Percentiles rank a stretch among this genome's conserved stretches.
These are phyloP conservation scores for Brassica incana DNA, from an alignment of 345 rosid species.

Conservation along the genomic window DNA sequence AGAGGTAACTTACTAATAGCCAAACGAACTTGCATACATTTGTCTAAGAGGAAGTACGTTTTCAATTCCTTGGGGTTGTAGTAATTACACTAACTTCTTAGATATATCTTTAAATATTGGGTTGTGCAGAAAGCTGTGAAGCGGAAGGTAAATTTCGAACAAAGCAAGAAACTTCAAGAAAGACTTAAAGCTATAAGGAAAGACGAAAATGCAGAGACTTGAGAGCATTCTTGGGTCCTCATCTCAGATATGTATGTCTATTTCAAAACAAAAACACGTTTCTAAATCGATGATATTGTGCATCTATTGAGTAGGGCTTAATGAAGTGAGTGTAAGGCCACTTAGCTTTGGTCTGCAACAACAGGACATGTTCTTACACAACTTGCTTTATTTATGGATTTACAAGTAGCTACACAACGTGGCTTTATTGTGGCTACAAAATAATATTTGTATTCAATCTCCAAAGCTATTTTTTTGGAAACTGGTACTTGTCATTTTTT, in stretches of 20 bases:
- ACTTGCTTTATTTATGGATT: neutral
- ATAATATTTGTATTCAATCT: neutral
- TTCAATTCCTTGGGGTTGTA: neutral
- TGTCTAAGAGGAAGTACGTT: neutral
- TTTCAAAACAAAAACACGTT: neutral
- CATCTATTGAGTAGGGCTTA: neutral
- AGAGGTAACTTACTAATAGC: constrained; percentile 51
- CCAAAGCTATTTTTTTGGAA: neutral
- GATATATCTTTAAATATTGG: neutral
- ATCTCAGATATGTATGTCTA: neutral
- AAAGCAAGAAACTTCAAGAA: constrained; percentile 54
- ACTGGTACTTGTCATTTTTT: neutral
- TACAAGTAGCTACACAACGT: neutral
- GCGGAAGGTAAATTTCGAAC: constrained; percentile 81
- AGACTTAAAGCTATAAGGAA: constrained; percentile 54
- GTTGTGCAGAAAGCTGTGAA: constrained; percentile 74
- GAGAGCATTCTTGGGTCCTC: neutral
- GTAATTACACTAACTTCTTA: neutral
- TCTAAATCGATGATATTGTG: neutral
- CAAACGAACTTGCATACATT: neutral
- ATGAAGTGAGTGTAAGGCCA: neutral
- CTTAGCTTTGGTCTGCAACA: neutral
- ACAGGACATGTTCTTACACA: constrained; percentile 1
- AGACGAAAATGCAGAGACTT: constrained; percentile 51
- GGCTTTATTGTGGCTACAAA: neutral